A percentile compares a stretch with the other conserved stretches of the same genome.
These are phyloP conservation scores for Inga leiocalycina DNA, from an alignment of 306 rosid species.

Conservation along the genomic window DNA sequence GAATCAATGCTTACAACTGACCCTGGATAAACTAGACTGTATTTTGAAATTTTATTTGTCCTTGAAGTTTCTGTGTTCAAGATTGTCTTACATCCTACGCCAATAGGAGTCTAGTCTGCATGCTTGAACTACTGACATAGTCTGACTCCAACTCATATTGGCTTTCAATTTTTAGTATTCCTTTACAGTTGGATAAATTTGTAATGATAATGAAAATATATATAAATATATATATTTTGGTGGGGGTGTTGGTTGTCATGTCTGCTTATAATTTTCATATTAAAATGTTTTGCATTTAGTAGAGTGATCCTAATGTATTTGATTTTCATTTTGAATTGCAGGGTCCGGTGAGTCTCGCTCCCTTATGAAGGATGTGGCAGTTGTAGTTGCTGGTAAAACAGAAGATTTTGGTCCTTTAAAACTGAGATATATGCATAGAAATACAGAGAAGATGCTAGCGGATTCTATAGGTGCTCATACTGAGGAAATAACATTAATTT, in stretches of 20 bases:
- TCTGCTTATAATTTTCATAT: background rate
- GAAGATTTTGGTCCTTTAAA: slow-evolving; percentile 53
- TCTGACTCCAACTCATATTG: background rate
- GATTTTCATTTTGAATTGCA: slow-evolving; percentile 42
- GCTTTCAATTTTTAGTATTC: background rate
- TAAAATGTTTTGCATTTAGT: background rate
- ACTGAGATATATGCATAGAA: slow-evolving; percentile 62
- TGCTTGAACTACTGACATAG: background rate
- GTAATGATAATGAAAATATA: no score
- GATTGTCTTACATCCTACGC: background rate
- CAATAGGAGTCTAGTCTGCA: background rate
- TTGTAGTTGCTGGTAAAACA: slow-evolving; percentile 28
- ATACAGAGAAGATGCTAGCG: slow-evolving; percentile 59
- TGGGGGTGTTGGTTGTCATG: background rate
- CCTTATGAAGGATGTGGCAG: slow-evolving; percentile 62
- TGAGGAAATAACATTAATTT: slow-evolving; percentile 56
- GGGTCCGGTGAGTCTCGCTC: slow-evolving; percentile 95
- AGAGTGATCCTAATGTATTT: background rate
- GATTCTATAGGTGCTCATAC: slow-evolving; percentile 62
- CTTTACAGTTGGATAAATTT: background rate
- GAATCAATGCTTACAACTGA: background rate
- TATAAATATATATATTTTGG: no score
- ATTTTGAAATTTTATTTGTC: background rate
- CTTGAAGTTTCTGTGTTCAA: background rate
- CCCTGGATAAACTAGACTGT: background rate